phyloP scores from a whole-genome alignment of 2,329 filamentous ascomycete genomes.

The Pseudogymnoascus verrucosus region DNA sequence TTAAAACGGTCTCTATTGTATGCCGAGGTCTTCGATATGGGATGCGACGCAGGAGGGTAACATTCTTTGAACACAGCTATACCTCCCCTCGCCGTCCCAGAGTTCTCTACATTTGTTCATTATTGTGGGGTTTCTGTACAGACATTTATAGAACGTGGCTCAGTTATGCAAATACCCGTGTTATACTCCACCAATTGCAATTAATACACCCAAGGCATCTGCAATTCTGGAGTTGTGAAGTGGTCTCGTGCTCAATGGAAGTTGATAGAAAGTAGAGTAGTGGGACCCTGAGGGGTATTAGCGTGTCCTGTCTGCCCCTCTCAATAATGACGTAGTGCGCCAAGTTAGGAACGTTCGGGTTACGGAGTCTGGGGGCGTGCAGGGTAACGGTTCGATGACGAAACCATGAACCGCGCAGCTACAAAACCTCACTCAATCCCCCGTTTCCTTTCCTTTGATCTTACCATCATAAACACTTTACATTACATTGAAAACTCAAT shows the following conservation, averaged over 20 bases:
- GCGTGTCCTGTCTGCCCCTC: background rate
- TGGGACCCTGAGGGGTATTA: background rate
- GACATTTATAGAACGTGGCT: slow-evolving; percentile 6
- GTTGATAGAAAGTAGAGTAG: slow-evolving; percentile 3
- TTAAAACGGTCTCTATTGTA: background rate
- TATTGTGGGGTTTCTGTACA: slow-evolving; percentile 4
- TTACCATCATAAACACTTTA: slow-evolving; percentile 4
- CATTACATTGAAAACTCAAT: background rate
- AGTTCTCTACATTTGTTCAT: background rate
- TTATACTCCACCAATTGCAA: slow-evolving; percentile 6
- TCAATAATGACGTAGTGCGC: slow-evolving; percentile 2
- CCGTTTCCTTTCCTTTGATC: background rate
- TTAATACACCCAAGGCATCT: background rate
- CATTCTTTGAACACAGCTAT: background rate
- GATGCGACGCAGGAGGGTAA: background rate
- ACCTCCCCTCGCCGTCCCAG: background rate
- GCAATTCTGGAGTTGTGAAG: background rate
- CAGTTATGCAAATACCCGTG: background rate
- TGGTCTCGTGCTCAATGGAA: slow-evolving; percentile 2
- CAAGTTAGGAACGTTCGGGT: background rate
- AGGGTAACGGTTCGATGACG: background rate
- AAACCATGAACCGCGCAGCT: slow-evolving; percentile 4
- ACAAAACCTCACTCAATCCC: background rate
- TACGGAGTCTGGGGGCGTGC: background rate
- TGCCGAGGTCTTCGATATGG: background rate